phyloP scores from a whole-genome alignment of 2,329 filamentous ascomycete species.

The Hypoxylon sp. region DNA sequence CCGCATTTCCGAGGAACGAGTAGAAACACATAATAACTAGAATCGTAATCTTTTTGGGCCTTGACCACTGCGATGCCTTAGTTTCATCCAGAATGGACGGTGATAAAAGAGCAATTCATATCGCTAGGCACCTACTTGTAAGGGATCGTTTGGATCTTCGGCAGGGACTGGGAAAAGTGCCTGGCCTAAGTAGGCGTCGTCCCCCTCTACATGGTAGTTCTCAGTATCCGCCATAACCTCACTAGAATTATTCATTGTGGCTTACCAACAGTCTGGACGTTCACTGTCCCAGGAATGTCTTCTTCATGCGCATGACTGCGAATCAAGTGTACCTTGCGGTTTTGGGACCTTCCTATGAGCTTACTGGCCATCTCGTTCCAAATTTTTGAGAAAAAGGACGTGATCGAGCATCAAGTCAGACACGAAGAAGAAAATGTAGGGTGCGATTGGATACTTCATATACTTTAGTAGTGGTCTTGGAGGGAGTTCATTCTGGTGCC shows the following conservation, averaged over 20 bases:
- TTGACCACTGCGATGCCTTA: constrained; percentile 61
- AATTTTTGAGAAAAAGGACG: constrained; percentile 18
- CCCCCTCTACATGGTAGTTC: constrained; percentile 61
- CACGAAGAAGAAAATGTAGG: neutral
- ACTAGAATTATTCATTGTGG: neutral
- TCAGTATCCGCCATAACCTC: neutral
- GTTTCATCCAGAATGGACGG: neutral
- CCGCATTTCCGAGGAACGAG: constrained; percentile 71
- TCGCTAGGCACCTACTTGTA: constrained; percentile 59
- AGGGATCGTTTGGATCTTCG: constrained; percentile 72
- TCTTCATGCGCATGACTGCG: constrained; percentile 69
- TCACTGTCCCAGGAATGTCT: constrained; percentile 70
- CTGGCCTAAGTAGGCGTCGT: constrained; percentile 72
- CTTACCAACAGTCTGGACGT: constrained; percentile 59
- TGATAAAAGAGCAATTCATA: neutral
- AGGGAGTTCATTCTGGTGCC: constrained; percentile 5
- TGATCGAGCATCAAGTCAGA: neutral
- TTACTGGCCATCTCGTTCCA: constrained; percentile 31
- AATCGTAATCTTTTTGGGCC: constrained; percentile 70
- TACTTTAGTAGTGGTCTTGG: neutral
- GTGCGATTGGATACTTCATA: constrained; percentile 2
- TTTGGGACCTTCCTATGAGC: neutral
- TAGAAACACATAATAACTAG: constrained; percentile 68
- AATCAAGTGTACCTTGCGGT: constrained; percentile 31
- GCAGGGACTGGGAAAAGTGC: constrained; percentile 73